These are phyloP conservation scores for Neocatenulostroma microsporum DNA, from an alignment of 2,329 filamentous ascomycete genomes.

Conservation along the genomic window DNA sequence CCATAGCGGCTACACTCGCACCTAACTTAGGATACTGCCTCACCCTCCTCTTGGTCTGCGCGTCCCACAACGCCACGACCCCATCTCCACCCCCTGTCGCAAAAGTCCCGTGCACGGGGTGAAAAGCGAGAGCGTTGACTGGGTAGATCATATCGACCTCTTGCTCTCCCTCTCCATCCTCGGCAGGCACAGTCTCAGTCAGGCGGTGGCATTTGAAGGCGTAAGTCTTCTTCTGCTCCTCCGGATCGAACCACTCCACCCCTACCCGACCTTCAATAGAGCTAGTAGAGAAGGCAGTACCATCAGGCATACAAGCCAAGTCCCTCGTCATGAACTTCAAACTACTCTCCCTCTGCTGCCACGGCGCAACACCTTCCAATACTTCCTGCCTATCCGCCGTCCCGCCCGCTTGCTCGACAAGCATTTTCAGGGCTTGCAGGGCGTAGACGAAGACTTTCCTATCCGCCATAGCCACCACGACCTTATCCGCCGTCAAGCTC, in stretches of 20 bases:
- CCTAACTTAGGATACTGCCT: conserved; percentile 80
- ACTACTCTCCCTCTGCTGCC: conserved; percentile 88
- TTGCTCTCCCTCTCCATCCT: conserved; percentile 42
- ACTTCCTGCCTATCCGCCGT: conserved; percentile 10
- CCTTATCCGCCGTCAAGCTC: conserved; percentile 67
- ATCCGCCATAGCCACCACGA: conserved; percentile 92
- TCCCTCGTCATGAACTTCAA: conserved; percentile 94
- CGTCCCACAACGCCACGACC: conserved; percentile 89
- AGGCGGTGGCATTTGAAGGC: conserved; percentile 93
- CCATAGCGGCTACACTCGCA: conserved; percentile 67
- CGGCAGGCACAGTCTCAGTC: conserved; percentile 53
- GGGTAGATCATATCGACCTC: conserved; percentile 79
- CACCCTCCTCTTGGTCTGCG: conserved; percentile 79
- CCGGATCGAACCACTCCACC: conserved; percentile 96
- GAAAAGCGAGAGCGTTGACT: conserved; percentile 83
- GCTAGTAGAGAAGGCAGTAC: conserved; percentile 83
- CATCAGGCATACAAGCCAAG: conserved; percentile 93
- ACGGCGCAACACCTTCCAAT: conserved; percentile 50
- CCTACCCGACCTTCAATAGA: conserved; percentile 93
- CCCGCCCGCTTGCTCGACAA: conserved; percentile 41
- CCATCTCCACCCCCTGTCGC: conserved; percentile 85
- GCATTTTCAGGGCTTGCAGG: conserved; percentile 57
- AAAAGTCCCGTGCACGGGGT: conserved; percentile 75
- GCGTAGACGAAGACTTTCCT: conserved; percentile 95
- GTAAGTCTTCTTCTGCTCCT: conserved; percentile 89